These are phyloP conservation scores for Strigomonas galati DNA, from an alignment of 208 protist genomes.

Conservation along the genomic window DNA sequence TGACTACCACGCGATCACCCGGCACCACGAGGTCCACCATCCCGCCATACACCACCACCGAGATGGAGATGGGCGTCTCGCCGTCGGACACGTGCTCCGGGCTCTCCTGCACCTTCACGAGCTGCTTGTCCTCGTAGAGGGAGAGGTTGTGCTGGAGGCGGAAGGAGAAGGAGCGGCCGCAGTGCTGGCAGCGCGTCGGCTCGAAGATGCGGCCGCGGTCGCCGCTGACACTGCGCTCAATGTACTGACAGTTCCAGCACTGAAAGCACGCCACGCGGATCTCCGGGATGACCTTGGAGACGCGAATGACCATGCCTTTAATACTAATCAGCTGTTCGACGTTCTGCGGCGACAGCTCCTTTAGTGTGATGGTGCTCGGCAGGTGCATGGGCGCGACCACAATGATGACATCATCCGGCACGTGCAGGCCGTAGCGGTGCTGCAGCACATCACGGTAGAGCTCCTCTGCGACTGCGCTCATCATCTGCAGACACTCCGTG, in stretches of 20 bases:
- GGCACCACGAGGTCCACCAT: slow-evolving; percentile 96
- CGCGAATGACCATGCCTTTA: slow-evolving; percentile 92
- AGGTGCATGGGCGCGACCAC: slow-evolving; percentile 57
- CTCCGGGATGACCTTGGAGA: slow-evolving; percentile 90
- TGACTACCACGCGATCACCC: slow-evolving; percentile 97
- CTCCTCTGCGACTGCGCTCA: slow-evolving; percentile 76
- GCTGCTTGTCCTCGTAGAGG: slow-evolving; percentile 95
- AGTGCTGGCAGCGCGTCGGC: slow-evolving; percentile 93
- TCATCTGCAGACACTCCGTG: slow-evolving; percentile 87
- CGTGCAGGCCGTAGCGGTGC: slow-evolving; percentile 34
- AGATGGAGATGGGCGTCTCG: slow-evolving; percentile 98
- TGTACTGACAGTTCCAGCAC: slow-evolving; percentile 92
- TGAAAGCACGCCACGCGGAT: slow-evolving; percentile 94
- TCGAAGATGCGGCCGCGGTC: slow-evolving; percentile 95
- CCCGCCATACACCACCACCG: slow-evolving; percentile 92
- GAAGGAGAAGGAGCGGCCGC: slow-evolving; percentile 82
- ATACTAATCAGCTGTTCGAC: slow-evolving; percentile 86
- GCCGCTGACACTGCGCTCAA: slow-evolving; percentile 65
- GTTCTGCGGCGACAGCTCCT: slow-evolving; percentile 63
- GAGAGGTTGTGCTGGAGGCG: slow-evolving; percentile 96
- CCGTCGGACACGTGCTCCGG: slow-evolving; percentile 98
- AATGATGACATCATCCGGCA: slow-evolving; percentile 62
- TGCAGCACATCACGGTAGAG: slow-evolving; percentile 56
- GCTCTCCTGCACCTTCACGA: slow-evolving; percentile 98
- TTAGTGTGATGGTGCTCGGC: slow-evolving; percentile 64